Base-by-base conservation (phyloP, 2,329 filamentous ascomycete species). In the Sphaerulina vaccinii region DNA sequence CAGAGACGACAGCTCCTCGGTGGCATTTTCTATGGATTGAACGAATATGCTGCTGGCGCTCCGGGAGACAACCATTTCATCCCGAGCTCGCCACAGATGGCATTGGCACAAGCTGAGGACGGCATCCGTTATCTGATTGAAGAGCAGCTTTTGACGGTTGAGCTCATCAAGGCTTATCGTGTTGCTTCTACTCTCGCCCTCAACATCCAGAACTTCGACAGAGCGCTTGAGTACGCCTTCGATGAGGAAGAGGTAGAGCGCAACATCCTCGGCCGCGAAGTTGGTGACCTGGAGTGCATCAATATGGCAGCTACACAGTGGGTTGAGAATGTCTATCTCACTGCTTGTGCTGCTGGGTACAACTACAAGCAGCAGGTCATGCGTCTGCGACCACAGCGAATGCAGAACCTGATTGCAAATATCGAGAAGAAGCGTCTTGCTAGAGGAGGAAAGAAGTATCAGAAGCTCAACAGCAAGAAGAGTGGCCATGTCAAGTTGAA, bases 91-190 rank as follows among this genome's bases (percentile, higher is more conserved):
- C 40, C 37, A 22, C 9, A n/a, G 10, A 29, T 37, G 27, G 58
- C 59, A 2, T 46, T 58, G 5, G 24, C 29, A 10, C 55, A 58
- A 27, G 55, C 56, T 5, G 56, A 60, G 37, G 54, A 61, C 35
- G 43, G 97, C 69, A 96, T 97, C 70, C 87, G 90, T 32, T 79
- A 97, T 38, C 80, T 97, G 6, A 90, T 96, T 35, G 91, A 96
- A 71, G 92, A 97, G 73, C 92, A 92, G 6, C 78, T 97, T 49
- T 27, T 50, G 22, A 52, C 45, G 11, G 36, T 52, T 13, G 61
- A 64, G 44, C 52, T 65, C 2, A 37, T 44, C 40, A 61, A 55
- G 36, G 62, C 63, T 13, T 63, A 63, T 35, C 62, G 58, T 19
- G 38, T 57, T 5, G 60, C 61, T 6, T 57, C 61, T 1, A 47